Evolutionary conservation across 2,329 filamentous ascomycete genomes (phyloP), one percentile per base, ranked within the genome.

Genomic region (Waltergamsia citrina): DNA sequence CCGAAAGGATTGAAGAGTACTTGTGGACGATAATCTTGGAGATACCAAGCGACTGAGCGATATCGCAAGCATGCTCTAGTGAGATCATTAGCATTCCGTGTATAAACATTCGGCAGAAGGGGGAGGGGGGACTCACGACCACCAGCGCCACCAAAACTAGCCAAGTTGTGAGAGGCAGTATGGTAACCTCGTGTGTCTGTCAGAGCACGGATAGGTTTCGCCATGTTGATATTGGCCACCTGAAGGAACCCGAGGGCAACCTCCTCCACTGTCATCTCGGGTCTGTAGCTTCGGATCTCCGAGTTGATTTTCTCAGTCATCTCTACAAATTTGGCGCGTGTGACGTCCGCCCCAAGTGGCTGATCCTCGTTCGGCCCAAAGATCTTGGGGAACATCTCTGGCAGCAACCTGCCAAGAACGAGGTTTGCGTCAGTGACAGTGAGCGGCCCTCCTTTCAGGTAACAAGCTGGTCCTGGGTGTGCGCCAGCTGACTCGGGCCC

Each of bases 211-310:
- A 88, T 87, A 0, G 83, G 83, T 22, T 81, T 64, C 1, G 75
- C 78, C 81, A 85, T 85, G 1, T 78, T 75, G 47, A 81, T 79
- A 40, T 85, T 84, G 4, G 81, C 80, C 30, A 85, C 78, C 33
- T 80, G 74, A 43, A 85, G 69, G 46, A 85, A 85, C 0, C 83
- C 83, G 39, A 81, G 75, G 0, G 82, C 81, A 0, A 51, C n/a
- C 3, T 40, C 42, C 30, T 51, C 49, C 0, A 41, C 37, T 0
- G 49, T 51, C 6, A 51, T 48, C 1, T 29, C 32, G 0, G 43
- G n/a, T n/a, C n/a, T 41, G 1, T 38, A 33, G 0, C 41, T 42
- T 8, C 44, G 42, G 15, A 46, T 49, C 4, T 47, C 43, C 29
- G n/a, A 36, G 26, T 51, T 51, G 15, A 51, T 43, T 0, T 15